Evolutionary conservation across 129 eudicot species (phyloP), one percentile per base, ranked within the genome.

Genomic region (Ambrosia artemisiifolia): DNA sequence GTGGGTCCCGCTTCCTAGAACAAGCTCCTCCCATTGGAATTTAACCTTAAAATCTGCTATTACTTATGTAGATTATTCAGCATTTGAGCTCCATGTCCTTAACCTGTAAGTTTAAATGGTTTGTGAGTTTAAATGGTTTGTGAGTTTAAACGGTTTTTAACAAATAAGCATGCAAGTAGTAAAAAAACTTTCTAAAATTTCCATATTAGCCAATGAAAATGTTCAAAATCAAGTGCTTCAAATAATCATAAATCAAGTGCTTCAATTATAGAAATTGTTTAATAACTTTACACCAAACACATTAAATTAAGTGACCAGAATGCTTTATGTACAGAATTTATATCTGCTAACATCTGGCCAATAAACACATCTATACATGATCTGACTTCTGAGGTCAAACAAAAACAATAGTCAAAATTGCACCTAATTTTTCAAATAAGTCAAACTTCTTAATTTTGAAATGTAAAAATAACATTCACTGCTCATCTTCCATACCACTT

Each of bases 21-120:
- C 97, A 87, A 42, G 84, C 89, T 74, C 97, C 91, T 54, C 97
- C 97, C 97, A 91, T 91, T 13, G 66, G 17, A 43, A 50, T 69
- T 55, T 50, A 71, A 73, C 63, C 38, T 59, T 54, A 0, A 12
- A 59, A 59, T 13, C 40, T 28, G 38, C 64, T 59, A 59, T 11
- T 28, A 59, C 10, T 59, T n/a, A 30, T 28, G 64, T 59, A 10
- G 17, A 1, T 59, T 59, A 28, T 12, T 30, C 64, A 59, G 40
- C 64, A 11, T 28, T 12, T 30, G 3, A 59, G 17, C 13, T 16
- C 24, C 56, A 50, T n/a, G 24, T 30, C 61, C 33, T 6, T 67
- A 67, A 67, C 59, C 57, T 67, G 59, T 4, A 38, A 28, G 56
- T 46, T 43, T 19, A 20, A 28, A 28, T 24, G 20, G 13, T 24